Base-by-base conservation (phyloP, 805 yeast species). In the Pachysolen tannophilus region DNA sequence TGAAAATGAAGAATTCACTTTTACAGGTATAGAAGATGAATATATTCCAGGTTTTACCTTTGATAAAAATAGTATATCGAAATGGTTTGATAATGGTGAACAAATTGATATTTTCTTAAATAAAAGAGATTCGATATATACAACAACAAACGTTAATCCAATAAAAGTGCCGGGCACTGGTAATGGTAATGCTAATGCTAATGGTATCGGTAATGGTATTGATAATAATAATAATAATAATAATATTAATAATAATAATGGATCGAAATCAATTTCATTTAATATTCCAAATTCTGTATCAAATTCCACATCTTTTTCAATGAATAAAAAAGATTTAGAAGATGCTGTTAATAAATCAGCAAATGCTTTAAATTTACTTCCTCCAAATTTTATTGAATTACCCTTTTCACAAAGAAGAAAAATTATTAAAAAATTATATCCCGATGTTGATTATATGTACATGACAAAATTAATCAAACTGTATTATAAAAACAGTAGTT, bases 21-120 rank as follows among this genome's bases (percentile, higher is more conserved):
- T 49, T 25, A 48, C 38, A 23, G 87, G 85, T 1, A 60, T 81
- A 44, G 81, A 77, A 47, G 90, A 82, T 51, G 92, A 83, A 48
- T 82, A 82, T 47, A 69, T 83, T 11, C 90, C 90, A 0, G 83
- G 79, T 32, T 60, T 82, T 20, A 78, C 78, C 45, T 78, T 77
- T 42, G 60, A 53, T n/a, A 47, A 65, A 27, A 65, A 69, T 18
- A 54, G 58, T 48, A 43, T 74, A 1, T 53, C 60, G 33, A 60
- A 61, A 35, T 77, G 82, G 82, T 61, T 61, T 34, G 47, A 46
- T 20, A 40, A 35, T 13, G 44, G 34, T 16, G 47, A 42, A 33
- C 4, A 35, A 20, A 7, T 11, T 20, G 5, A 8, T n/a, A 15
- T 20, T 13, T 13, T 13, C n/a, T 28, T 26, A 17, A 20, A 20